Base-by-base conservation (phyloP, 768 basidiomycete genomes). In the Trametes punicea region DNA sequence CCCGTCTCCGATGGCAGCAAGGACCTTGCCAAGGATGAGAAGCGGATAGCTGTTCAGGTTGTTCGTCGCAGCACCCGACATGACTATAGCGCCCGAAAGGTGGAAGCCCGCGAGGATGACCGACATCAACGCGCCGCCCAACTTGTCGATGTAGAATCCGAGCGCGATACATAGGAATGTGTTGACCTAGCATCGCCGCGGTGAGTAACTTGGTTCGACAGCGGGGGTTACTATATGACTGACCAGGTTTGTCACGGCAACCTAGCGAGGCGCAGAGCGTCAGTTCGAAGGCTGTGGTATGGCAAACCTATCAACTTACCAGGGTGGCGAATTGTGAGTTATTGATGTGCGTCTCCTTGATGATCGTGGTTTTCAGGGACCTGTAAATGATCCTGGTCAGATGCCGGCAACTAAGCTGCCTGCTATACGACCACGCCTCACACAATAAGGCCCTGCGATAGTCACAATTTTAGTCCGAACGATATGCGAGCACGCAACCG, bases 251-350 rank as follows among this genome's bases (percentile, higher is more conserved):
- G 73, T 73, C 16, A 73, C 67, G 15, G 73, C 69, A 21, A 72
- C 70, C 72, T 71, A 51, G 16, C 30, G 16, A n/a, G 34, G 26
- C 44, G 16, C 39, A 42, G 7, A 38, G 38, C 18, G 29, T 51
- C 11, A 56, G 30, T 21, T n/a, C n/a, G n/a, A n/a, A n/a, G n/a
- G n/a, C n/a, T n/a, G n/a, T n/a, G n/a, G n/a, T n/a, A n/a, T n/a
- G n/a, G n/a, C n/a, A n/a, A n/a, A n/a, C n/a, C n/a, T n/a, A n/a
- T n/a, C n/a, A n/a, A n/a, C 63, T 18, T 54, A 75, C 74, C 57
- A 76, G 59, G 18, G 74, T 75, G 9, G 75, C 74, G 56, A 76
- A 76, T 53, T 75, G 66, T 3, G 75, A 74, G 60, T 76, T 75
- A 63, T 76, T 76, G 64, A 76, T 75, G 27, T 74, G 59, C 2